These are phyloP conservation scores for Cardiospermum halicacabum DNA, from an alignment of 345 rosid genomes.

Conservation along the genomic window DNA sequence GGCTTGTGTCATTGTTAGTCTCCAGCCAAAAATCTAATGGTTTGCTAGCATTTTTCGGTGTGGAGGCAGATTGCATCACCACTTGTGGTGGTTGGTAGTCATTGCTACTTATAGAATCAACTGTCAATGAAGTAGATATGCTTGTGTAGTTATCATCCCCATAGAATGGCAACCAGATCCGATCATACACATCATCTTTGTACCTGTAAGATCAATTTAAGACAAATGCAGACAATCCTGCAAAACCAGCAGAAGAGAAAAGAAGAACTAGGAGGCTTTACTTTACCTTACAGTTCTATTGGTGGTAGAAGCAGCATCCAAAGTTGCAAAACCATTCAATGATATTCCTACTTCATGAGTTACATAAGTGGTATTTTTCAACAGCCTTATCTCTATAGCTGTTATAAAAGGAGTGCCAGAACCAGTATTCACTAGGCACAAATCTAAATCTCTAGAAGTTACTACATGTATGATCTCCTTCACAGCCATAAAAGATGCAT, in stretches of 20 bases:
- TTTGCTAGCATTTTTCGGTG: constrained; percentile 9
- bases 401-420: constrained; percentile 14
- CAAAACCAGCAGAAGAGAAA: background rate
- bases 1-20: background rate
- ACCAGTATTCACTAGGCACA: constrained; percentile 3
- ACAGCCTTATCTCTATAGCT: constrained; percentile 13
- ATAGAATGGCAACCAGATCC: constrained; percentile 1
- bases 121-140: constrained; percentile 3
- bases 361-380: constrained; percentile 5
- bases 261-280: background rate
- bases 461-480: constrained; percentile 4
- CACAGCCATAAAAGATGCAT: background rate
- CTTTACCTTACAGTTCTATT: background rate
- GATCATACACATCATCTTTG: constrained; percentile 14
- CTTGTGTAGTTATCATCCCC: constrained; percentile 10
- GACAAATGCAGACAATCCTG: background rate
- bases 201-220: constrained; percentile 8
- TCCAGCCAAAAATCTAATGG: background rate
- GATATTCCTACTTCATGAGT: constrained; percentile 7
- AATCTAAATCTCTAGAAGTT: background rate
- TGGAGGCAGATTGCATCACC: constrained; percentile 23
- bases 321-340: background rate
- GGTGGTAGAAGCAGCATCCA: constrained; percentile 2
- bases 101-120: constrained; percentile 3
- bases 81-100: constrained; percentile 19